These are phyloP conservation scores for Phalaenopsis equestris DNA, from an alignment of 106 monocot species.

Conservation along the genomic window DNA sequence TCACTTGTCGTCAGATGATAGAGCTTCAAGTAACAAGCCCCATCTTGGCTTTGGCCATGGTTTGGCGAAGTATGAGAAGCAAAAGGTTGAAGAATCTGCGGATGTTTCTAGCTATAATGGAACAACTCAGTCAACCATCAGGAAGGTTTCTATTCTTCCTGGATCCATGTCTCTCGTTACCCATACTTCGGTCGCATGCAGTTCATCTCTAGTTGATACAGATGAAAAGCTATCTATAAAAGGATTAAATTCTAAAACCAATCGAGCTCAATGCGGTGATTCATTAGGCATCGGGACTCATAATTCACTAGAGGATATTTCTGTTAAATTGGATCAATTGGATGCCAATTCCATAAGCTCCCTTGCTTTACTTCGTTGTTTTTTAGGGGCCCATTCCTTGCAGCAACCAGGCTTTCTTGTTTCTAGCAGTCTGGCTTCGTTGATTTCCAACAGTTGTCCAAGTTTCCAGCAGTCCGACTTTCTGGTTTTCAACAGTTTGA, in stretches of 20 bases:
- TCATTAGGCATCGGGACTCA: slow-evolving; percentile 9
- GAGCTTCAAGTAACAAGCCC: slow-evolving; percentile 57
- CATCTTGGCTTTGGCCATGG: slow-evolving; percentile 96
- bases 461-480: no score
- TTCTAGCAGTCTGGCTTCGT: no score
- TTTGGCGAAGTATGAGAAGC: slow-evolving; percentile 84
- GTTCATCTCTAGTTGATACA: slow-evolving; percentile 43
- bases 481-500: no score
- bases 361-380: slow-evolving; percentile 37
- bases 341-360: slow-evolving; percentile 20
- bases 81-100: slow-evolving; percentile 59
- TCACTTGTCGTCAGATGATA: slow-evolving; percentile 38
- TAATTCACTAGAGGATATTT: slow-evolving; percentile 21
- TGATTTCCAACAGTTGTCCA: no score
- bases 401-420: no score
- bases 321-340: slow-evolving; percentile 28
- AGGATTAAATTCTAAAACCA: slow-evolving; percentile 24
- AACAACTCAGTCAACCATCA: slow-evolving; percentile 12
- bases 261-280: slow-evolving; percentile 7
- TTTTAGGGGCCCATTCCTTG: slow-evolving; percentile 27
- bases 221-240: slow-evolving; percentile 36
- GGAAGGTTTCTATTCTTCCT: slow-evolving; percentile 4
- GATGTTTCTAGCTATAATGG: slow-evolving; percentile 21
- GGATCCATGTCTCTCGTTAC: slow-evolving; percentile 46
- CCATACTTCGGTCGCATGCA: slow-evolving; percentile 32